phyloP scores from a whole-genome alignment of 2,329 filamentous ascomycete genomes.

The Lachnellula occidentalis region DNA sequence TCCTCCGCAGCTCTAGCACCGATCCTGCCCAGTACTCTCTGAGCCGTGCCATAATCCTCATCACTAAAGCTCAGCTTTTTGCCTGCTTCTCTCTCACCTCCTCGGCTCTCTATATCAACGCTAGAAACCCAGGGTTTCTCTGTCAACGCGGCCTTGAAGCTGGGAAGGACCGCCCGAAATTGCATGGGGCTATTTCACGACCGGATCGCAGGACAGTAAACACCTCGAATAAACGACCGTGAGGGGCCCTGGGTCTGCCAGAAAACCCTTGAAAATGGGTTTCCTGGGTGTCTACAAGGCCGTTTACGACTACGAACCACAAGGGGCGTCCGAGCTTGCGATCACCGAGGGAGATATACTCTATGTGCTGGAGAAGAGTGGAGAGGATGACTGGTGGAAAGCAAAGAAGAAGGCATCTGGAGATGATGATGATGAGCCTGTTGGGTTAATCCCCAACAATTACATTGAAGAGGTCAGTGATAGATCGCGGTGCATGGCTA shows the following conservation, averaged over 20 bases:
- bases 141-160: constrained; percentile 20
- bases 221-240: constrained; percentile 15
- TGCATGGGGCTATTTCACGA: constrained; percentile 23
- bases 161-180: constrained; percentile 20
- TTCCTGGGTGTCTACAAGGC: constrained; percentile 90
- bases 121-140: neutral
- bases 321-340: constrained; percentile 77
- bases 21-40: neutral
- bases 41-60: neutral
- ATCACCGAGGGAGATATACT: constrained; percentile 83
- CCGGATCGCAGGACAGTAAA: constrained; percentile 22
- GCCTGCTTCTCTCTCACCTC: neutral
- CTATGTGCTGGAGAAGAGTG: constrained; percentile 69
- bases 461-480: constrained; percentile 85
- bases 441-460: constrained; percentile 70
- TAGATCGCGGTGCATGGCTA: neutral
- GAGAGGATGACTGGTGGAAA: constrained; percentile 79
- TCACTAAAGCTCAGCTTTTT: neutral
- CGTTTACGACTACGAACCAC: constrained; percentile 87
- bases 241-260: constrained; percentile 12
- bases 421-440: constrained; percentile 33
- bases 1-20: neutral
- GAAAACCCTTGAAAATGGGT: constrained; percentile 54
- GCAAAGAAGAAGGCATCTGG: constrained; percentile 37
- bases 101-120: neutral